Conservation (phyloP, 768 basidiomycete species). For the Daedaleopsis sinensis region DNA sequence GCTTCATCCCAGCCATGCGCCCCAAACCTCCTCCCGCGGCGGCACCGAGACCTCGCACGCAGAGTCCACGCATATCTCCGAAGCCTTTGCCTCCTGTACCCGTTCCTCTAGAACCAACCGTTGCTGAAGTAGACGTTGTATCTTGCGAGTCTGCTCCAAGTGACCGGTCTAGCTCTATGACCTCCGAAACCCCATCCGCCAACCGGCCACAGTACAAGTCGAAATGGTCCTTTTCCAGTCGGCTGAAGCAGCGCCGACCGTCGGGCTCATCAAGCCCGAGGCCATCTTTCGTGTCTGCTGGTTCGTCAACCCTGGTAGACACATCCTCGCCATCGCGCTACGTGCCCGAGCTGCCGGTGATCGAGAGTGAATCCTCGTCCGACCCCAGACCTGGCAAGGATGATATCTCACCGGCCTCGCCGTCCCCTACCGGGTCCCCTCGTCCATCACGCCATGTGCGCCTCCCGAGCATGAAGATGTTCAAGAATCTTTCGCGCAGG, state of each 20-base stretch:
- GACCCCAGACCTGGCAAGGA: neutral
- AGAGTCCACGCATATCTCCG: slow-evolving; percentile 1
- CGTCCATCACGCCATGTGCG: neutral
- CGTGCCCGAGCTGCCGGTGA: slow-evolving; percentile 7
- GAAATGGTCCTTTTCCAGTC: slow-evolving; percentile 9
- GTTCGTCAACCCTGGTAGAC: slow-evolving; percentile 5
- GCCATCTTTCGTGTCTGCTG: slow-evolving; percentile 4
- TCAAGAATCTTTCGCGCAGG: slow-evolving; percentile 12
- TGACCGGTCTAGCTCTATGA: neutral
- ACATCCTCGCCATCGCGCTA: neutral
- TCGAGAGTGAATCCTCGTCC: neutral
- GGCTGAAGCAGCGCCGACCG: neutral
- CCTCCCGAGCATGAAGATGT: slow-evolving; percentile 11
- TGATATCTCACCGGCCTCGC: neutral
- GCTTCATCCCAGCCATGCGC: slow-evolving; percentile 5
- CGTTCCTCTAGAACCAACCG: neutral
- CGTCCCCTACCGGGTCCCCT: neutral
- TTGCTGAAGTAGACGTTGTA: neutral
- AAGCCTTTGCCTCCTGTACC: neutral
- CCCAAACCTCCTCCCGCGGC: slow-evolving; percentile 5
- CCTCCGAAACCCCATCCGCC: neutral
- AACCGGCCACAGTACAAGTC: slow-evolving; percentile 1
- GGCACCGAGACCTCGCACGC: neutral
- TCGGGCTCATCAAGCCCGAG: slow-evolving; percentile 5
- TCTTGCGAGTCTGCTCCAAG: neutral